A percentile compares a stretch with the other conserved stretches of the same genome.
Conservation (phyloP, 345 rosid genomes). For the Clausena lansium region DNA sequence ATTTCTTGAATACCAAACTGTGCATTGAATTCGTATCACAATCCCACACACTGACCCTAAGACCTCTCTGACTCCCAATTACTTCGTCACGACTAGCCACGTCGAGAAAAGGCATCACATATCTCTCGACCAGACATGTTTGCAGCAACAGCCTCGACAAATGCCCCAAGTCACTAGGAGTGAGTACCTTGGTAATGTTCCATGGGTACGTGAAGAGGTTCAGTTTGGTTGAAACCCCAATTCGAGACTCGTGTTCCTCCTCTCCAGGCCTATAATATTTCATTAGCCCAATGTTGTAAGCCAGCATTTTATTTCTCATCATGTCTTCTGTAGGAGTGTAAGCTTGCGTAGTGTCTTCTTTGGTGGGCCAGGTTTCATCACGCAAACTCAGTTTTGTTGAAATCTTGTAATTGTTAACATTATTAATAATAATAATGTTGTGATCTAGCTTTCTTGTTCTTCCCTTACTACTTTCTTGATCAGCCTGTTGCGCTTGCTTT, state of each 20-base stretch:
- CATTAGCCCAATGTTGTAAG: neutral
- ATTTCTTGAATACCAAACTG: neutral
- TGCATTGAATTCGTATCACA: conserved; percentile 4
- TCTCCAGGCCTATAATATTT: neutral
- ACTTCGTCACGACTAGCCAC: neutral
- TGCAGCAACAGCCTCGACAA: neutral
- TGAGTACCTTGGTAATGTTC: neutral
- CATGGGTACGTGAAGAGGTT: neutral
- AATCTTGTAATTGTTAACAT: too few species aligned
- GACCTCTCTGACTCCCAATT: neutral
- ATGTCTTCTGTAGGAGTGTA: neutral
- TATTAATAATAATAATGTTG: too few species aligned
- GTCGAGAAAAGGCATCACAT: neutral
- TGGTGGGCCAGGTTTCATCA: neutral
- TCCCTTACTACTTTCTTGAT: too few species aligned
- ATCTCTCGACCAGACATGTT: neutral
- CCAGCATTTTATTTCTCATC: too few species aligned
- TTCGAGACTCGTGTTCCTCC: neutral
- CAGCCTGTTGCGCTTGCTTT: too few species aligned
- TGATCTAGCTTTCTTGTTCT: too few species aligned
- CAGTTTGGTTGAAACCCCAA: neutral
- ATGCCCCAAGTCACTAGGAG: neutral
- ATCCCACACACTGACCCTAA: neutral
- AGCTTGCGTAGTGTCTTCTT: neutral
- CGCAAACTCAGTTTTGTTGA: neutral